Evolutionary conservation across 2,329 filamentous ascomycete genomes (phyloP), one percentile per base, ranked within the genome.

Genomic region (Neopestalotiopsis rosae): DNA sequence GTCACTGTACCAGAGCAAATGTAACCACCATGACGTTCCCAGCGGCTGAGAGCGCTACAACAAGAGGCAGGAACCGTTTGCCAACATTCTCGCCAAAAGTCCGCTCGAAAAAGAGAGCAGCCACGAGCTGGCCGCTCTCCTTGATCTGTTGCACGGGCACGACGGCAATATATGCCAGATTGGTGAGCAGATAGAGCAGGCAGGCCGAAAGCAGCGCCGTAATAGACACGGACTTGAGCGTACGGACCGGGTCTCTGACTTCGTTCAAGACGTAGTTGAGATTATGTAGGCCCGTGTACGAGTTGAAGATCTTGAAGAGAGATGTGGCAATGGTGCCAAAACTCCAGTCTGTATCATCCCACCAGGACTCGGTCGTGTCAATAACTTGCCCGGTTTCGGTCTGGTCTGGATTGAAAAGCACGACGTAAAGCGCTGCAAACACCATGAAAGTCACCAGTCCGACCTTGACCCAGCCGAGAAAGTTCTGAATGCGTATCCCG

Each of bases 1-100:
- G 72, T 52, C 24, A 42, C 78, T 85, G 74, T 82, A 91, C 91
- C 77, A 91, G 78, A 1, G 90, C 85, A 76, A 93, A 94, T 0
- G 89, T 89, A 2, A 92, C 90, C 0, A 92, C 90, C 86, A 94
- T 90, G 14, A 94, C 91, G 75, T 94, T 94, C 0, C 91, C 92
- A 1, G 85, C 87, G 0, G 90, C 90, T 1, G 90, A 92, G 30
- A 92, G 79, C 0, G 91, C 91, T 42, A 94, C 89, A 0, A 89
- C 87, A 9, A 92, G 77, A 0, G 90, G 89, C 2, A 93, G 80
- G 1, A 92, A 79, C 1, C 82, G 83, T 42, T 85, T 84, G 0
- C 90, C 91, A 10, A 91, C 74, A 0, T 81, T 82, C 1, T 82
- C 78, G 0, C 91, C 91, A 76, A 93, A 92, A 0, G 90, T 81